Conservation (phyloP, 495 filamentous ascomycete genomes). For the Penicillium bialowiezense region DNA sequence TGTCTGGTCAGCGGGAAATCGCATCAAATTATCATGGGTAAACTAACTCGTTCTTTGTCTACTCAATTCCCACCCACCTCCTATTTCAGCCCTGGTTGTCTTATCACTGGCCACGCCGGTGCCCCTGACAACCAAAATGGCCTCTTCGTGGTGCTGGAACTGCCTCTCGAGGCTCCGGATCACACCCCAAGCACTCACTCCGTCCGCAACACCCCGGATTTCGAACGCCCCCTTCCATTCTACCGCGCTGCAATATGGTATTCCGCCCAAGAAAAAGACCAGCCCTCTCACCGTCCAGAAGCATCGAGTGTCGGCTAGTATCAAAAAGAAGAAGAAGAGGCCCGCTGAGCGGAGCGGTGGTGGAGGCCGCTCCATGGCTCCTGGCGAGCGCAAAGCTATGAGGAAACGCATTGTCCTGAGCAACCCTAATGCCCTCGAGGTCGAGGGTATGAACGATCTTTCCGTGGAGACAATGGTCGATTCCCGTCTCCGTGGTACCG, state of each 20-base stretch:
- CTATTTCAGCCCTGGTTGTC: constrained; percentile 29
- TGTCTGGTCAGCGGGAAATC: constrained; percentile 20
- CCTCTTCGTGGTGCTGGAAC: constrained; percentile 64
- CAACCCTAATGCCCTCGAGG: constrained; percentile 86
- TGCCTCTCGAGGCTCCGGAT: constrained; percentile 54
- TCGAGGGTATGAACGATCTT: constrained; percentile 62
- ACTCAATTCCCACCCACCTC: constrained; percentile 21
- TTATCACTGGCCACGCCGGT: constrained; percentile 38
- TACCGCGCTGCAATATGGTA: constrained; percentile 35
- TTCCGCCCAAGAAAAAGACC: constrained; percentile 38
- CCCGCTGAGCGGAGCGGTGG: constrained; percentile 39
- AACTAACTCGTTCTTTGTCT: constrained; percentile 3
- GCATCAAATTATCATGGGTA: constrained; percentile 36
- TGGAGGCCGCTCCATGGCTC: constrained; percentile 27
- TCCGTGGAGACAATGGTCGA: constrained; percentile 53
- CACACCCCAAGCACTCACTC: constrained; percentile 45
- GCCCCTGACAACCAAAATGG: constrained; percentile 50
- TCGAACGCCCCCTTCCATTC: constrained; percentile 47
- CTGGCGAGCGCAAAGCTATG: constrained; percentile 81
- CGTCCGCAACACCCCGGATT: constrained; percentile 31
- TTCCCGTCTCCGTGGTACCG: constrained; percentile 53
- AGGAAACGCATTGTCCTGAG: constrained; percentile 86
- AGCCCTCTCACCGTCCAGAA: constrained; percentile 22
- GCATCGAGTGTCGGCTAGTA: constrained; percentile 39
- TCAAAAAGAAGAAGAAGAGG: constrained; percentile 49